A percentile compares a stretch with the other conserved stretches of the same genome.
phyloP scores from a whole-genome alignment of 495 filamentous ascomycete species.

The Poronia punctata region DNA sequence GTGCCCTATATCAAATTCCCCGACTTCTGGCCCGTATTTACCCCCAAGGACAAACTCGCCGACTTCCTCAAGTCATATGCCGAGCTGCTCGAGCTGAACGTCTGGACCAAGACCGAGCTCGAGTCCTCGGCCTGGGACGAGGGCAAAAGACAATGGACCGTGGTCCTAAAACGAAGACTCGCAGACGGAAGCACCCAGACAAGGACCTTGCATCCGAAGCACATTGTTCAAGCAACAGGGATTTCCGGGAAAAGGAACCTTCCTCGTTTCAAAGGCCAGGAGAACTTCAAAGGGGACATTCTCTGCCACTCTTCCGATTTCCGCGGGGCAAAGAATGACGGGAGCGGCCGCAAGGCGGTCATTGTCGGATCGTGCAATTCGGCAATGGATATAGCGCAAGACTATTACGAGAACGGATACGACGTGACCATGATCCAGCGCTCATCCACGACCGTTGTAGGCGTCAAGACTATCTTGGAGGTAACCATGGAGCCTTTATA shows the following conservation, averaged over 20 bases:
- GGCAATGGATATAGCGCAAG: slow-evolving; percentile 75
- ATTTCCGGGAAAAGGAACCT: slow-evolving; percentile 63
- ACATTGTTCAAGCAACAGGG: slow-evolving; percentile 67
- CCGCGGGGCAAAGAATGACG: slow-evolving; percentile 44
- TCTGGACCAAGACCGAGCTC: slow-evolving; percentile 58
- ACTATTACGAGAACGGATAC: slow-evolving; percentile 73
- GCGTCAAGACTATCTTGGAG: slow-evolving; percentile 38
- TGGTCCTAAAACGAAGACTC: slow-evolving; percentile 44
- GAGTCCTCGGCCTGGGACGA: slow-evolving; percentile 48
- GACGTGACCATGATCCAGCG: slow-evolving; percentile 83
- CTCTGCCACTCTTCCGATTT: slow-evolving; percentile 70
- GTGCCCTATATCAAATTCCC: slow-evolving; percentile 52
- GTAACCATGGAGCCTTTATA: slow-evolving; percentile 55
- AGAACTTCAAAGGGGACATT: slow-evolving; percentile 50
- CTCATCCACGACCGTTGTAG: slow-evolving; percentile 64
- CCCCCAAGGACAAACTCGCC: slow-evolving; percentile 75
- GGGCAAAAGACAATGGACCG: slow-evolving; percentile 50
- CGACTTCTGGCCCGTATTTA: slow-evolving; percentile 59
- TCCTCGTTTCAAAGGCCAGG: slow-evolving; percentile 56
- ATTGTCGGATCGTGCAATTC: slow-evolving; percentile 80
- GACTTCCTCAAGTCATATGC: slow-evolving; percentile 74
- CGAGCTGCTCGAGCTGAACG: slow-evolving; percentile 65
- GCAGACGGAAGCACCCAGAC: slow-evolving; percentile 44
- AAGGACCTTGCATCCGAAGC: slow-evolving; percentile 55
- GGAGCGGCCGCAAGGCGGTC: slow-evolving; percentile 57